Percentiles rank a stretch among this genome's conserved stretches.
These are phyloP conservation scores for Solanum infundibuliforme DNA, from an alignment of 257 asterid species.

Conservation along the genomic window DNA sequence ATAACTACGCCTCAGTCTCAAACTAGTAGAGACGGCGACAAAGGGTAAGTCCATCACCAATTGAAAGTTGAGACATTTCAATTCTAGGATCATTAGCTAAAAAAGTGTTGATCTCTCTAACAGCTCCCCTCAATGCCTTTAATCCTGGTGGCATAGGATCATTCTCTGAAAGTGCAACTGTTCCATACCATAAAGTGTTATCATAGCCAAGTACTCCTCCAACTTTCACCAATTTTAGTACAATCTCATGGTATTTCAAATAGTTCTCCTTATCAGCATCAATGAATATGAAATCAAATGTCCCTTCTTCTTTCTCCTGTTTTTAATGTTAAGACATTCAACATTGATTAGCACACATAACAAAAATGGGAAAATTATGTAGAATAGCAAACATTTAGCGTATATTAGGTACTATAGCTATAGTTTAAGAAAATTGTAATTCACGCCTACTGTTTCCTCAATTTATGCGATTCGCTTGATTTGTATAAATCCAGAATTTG, in stretches of 20 bases:
- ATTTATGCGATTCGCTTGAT: too few species aligned
- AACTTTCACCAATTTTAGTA: slow-evolving; percentile 29
- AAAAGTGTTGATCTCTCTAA: slow-evolving; percentile 23
- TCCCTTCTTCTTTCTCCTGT: slow-evolving; percentile 20
- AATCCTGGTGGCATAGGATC: slow-evolving; percentile 25
- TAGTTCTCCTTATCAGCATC: slow-evolving; percentile 50
- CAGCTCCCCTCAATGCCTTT: slow-evolving; percentile 12
- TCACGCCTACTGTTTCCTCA: too few species aligned
- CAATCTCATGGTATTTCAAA: slow-evolving; percentile 31
- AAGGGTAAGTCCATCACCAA: slow-evolving; percentile 51
- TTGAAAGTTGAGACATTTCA: slow-evolving; percentile 29
- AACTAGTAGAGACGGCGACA: slow-evolving; percentile 27
- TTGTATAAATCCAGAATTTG: too few species aligned
- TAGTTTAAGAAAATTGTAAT: too few species aligned
- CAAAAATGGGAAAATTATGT: too few species aligned
- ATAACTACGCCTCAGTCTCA: neutral
- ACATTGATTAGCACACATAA: neutral
- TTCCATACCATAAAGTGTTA: slow-evolving; percentile 46
- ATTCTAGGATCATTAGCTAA: slow-evolving; percentile 38
- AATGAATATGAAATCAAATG: slow-evolving; percentile 44
- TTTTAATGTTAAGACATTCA: neutral
- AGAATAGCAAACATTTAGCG: too few species aligned
- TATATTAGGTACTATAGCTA: too few species aligned
- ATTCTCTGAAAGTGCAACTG: slow-evolving; percentile 28
- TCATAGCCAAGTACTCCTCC: slow-evolving; percentile 47